A percentile compares a stretch with the other conserved stretches of the same genome.
phyloP scores from a whole-genome alignment of 2,329 filamentous ascomycete species.

The Neofusicoccum parvum region DNA sequence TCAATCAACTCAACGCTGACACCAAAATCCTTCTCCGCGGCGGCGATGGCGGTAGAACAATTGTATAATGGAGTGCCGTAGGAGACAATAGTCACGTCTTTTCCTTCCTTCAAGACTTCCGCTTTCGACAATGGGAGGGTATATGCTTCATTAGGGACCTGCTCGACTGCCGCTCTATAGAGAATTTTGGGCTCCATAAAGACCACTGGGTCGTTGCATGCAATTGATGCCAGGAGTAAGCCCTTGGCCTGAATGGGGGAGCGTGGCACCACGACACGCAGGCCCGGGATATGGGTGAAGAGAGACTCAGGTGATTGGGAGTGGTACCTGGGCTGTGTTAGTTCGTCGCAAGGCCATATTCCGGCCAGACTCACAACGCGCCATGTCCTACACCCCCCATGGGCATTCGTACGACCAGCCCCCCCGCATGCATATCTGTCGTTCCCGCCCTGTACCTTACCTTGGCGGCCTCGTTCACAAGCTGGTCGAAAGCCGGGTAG shows the following conservation, averaged over 20 bases:
- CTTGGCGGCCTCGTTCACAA: slow-evolving; percentile 92
- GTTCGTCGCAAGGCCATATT: background rate
- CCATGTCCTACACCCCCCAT: slow-evolving; percentile 88
- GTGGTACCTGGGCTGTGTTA: slow-evolving; percentile 61
- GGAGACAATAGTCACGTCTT: slow-evolving; percentile 79
- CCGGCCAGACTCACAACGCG: slow-evolving; percentile 57
- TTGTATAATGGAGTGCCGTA: slow-evolving; percentile 90
- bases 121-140: slow-evolving; percentile 84
- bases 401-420: slow-evolving; percentile 87
- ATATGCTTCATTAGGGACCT: slow-evolving; percentile 80
- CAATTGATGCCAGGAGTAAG: slow-evolving; percentile 73
- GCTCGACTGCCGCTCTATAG: slow-evolving; percentile 88
- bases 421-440: slow-evolving; percentile 62
- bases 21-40: slow-evolving; percentile 73
- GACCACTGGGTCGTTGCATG: slow-evolving; percentile 79
- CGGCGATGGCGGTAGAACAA: slow-evolving; percentile 74
- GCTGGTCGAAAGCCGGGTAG: slow-evolving; percentile 88
- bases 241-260: slow-evolving; percentile 89
- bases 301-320: slow-evolving; percentile 86
- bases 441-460: slow-evolving; percentile 73
- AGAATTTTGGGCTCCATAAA: slow-evolving; percentile 95
- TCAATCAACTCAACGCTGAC: slow-evolving; percentile 84
- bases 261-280: slow-evolving; percentile 82
- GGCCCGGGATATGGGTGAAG: slow-evolving; percentile 84
- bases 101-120: slow-evolving; percentile 78